phyloP scores from a whole-genome alignment of 2,329 filamentous ascomycete genomes.

The Septoria linicola region DNA sequence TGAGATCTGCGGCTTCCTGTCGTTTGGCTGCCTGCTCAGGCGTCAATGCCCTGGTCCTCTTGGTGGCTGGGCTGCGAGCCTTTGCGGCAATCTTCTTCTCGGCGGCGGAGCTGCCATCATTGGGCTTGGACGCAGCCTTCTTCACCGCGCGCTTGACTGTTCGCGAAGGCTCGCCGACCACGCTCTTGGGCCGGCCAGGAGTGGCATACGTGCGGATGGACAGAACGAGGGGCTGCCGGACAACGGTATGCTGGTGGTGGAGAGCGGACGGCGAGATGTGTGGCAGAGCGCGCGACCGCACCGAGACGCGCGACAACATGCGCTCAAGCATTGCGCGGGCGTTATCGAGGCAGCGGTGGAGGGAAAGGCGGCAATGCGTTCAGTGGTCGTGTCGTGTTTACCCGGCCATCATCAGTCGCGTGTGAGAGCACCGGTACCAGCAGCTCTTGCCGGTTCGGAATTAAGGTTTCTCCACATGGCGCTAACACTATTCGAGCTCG shows the following conservation, averaged over 20 bases:
- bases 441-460: too few species aligned
- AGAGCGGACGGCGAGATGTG: neutral
- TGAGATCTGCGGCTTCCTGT: conserved; percentile 25
- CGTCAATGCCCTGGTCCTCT: conserved; percentile 25
- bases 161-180: conserved; percentile 36
- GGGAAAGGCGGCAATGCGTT: too few species aligned
- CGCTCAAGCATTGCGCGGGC: conserved; percentile 26
- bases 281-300: conserved; percentile 25
- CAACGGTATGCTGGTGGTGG: conserved; percentile 5
- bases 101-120: conserved; percentile 24
- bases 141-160: conserved; percentile 36
- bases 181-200: conserved; percentile 35
- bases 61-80: conserved; percentile 20
- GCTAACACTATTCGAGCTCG: too few species aligned
- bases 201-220: conserved; percentile 30
- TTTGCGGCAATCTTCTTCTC: conserved; percentile 27
- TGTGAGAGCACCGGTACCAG: neutral
- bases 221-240: conserved; percentile 17
- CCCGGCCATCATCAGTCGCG: conserved; percentile 1
- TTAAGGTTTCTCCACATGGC: too few species aligned
- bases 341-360: neutral
- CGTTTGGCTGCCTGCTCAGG: conserved; percentile 30
- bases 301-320: conserved; percentile 28
- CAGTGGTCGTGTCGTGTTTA: too few species aligned
- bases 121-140: conserved; percentile 24